A percentile compares a stretch with the other conserved stretches of the same genome.
Evolutionary conservation across 2,329 filamentous ascomycete species (phyloP).

Genomic region (Conoideocrella luteorostrata): DNA sequence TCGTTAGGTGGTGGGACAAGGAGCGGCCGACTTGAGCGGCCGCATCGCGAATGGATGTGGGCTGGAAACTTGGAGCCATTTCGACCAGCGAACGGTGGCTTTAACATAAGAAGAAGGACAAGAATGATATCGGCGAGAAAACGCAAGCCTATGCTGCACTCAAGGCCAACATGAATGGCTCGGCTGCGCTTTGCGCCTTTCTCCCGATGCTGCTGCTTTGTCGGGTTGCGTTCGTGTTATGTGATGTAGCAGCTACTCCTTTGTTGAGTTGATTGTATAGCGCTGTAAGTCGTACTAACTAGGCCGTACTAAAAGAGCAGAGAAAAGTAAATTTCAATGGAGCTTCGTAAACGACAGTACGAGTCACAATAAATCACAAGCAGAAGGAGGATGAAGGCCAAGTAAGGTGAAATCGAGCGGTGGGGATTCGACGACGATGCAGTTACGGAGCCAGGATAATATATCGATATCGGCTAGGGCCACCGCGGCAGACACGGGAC

Average conservation of each 20-base stretch:
- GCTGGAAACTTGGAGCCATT: slow-evolving; percentile 35
- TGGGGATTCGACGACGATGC: not conserved
- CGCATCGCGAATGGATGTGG: slow-evolving; percentile 22
- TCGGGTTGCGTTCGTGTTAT: too few relatives aligned
- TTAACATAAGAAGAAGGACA: not conserved
- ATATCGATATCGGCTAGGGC: slow-evolving; percentile 12
- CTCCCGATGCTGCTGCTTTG: too few relatives aligned
- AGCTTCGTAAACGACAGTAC: too few relatives aligned
- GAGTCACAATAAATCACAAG: not conserved
- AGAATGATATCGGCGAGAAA: not conserved
- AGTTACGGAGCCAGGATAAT: slow-evolving; percentile 5
- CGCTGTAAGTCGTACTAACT: too few relatives aligned
- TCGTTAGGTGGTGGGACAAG: slow-evolving; percentile 35
- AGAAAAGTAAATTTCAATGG: too few relatives aligned
- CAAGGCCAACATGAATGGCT: too few relatives aligned
- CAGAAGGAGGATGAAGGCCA: not conserved
- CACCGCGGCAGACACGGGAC: slow-evolving; percentile 11
- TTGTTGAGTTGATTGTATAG: too few relatives aligned
- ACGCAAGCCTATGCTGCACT: not conserved
- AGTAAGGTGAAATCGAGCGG: not conserved
- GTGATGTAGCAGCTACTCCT: too few relatives aligned
- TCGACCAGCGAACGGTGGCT: slow-evolving; percentile 15
- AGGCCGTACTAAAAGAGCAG: too few relatives aligned
- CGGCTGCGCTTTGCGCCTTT: too few relatives aligned
- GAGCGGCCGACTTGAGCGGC: slow-evolving; percentile 26